A percentile compares a stretch with the other conserved stretches of the same genome.
These are phyloP conservation scores for Digitaria exilis DNA, from an alignment of 202 grass and related monocot species.

Conservation along the genomic window DNA sequence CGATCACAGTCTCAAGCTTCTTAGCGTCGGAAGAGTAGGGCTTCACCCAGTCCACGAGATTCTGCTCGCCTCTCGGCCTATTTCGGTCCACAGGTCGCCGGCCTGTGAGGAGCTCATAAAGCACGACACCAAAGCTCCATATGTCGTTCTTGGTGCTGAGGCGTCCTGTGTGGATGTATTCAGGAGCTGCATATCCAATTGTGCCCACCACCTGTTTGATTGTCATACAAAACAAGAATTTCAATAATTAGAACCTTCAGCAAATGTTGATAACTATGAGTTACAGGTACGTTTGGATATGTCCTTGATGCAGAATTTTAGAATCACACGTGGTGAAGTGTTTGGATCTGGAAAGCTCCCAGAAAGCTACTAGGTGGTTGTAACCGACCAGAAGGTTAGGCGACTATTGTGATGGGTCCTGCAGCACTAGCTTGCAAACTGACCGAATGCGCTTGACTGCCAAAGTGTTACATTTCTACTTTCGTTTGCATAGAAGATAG, in stretches of 20 bases:
- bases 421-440: slow-evolving; percentile 25
- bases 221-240: slow-evolving; percentile 1
- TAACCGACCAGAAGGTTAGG: slow-evolving; percentile 21
- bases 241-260: slow-evolving; percentile 1
- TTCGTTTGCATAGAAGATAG: slow-evolving; percentile 18
- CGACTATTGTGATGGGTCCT: slow-evolving; percentile 21
- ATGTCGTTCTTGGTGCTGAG: slow-evolving; percentile 90
- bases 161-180: slow-evolving; percentile 90
- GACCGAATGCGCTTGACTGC: slow-evolving; percentile 17
- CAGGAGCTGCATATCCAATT: slow-evolving; percentile 91
- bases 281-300: not conserved
- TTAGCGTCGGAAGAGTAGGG: slow-evolving; percentile 62
- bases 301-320: slow-evolving; percentile 13
- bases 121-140: slow-evolving; percentile 85
- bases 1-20: slow-evolving; percentile 69
- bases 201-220: slow-evolving; percentile 83
- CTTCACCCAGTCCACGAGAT: slow-evolving; percentile 83
- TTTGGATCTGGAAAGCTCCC: slow-evolving; percentile 29
- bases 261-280: not conserved
- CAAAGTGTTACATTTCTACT: not conserved
- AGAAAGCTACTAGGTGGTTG: slow-evolving; percentile 23
- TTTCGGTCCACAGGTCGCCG: slow-evolving; percentile 80
- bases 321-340: slow-evolving; percentile 3
- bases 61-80: slow-evolving; percentile 75
- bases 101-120: slow-evolving; percentile 87